Base-by-base conservation (phyloP, 2,329 filamentous ascomycete genomes). In the Colletotrichum lupini region DNA sequence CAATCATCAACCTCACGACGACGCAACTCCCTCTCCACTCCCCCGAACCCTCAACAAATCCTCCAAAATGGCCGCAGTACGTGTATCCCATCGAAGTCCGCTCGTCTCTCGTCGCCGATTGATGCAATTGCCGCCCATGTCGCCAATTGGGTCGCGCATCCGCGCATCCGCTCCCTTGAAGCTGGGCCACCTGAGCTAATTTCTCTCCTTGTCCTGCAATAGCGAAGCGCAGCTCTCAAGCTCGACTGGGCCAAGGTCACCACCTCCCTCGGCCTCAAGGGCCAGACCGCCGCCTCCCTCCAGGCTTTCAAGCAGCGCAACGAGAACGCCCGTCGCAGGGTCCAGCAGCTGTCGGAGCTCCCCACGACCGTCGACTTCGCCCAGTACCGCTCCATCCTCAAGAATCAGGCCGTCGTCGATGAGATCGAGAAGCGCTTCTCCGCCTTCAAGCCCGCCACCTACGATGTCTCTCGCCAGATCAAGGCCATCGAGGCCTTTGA, bases 271-370 rank as follows among this genome's bases (percentile, higher is more conserved):
- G 96, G 96, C 85, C 95, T 99, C 85, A 94, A 94, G 85, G 97
- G 97, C 85, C 94, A 95, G 88, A 99, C 97, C 79, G 95, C 94
- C 79, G 87, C 93, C 81, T 93, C 96, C 75, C 95, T 99, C 75
- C 93, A 96, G 85, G 91, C 94, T 78, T 99, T 99, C 93, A 99
- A 99, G 92, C 97, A 98, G 92, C 95, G 97, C 88, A 98, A 98
- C 90, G 97, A 99, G 84, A 95, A 98, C 84, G 96, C 95, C 83
- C 95, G 96, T 87, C 96, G 97, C 89, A 96, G 96, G 88, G 90
- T 99, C 75, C 92, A 93, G 85, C 81, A 91, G 76, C 94, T 99
- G 73, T 92, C 91, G 76, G 95, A 98, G 86, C 92, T 93, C 83
- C 88, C 96, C 77, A 94, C 95, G 81, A 91, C 91, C 73, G 91